A percentile compares a stretch with the other conserved stretches of the same genome.
These are phyloP conservation scores for Trichoderma guizhouense DNA, from an alignment of 2,329 filamentous ascomycete genomes.

Conservation along the genomic window DNA sequence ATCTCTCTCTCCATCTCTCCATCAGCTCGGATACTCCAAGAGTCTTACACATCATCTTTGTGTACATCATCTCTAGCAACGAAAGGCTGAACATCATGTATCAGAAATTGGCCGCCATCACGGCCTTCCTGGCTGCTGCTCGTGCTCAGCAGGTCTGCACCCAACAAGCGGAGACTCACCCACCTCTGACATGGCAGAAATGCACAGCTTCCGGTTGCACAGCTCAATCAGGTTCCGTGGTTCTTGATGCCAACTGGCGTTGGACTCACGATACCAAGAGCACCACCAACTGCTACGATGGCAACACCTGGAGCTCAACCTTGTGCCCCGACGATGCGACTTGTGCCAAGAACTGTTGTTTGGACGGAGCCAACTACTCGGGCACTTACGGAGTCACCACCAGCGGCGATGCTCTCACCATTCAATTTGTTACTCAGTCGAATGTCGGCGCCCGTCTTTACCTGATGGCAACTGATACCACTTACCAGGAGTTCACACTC, in stretches of 20 bases:
- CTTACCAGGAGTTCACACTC: conserved; percentile 64
- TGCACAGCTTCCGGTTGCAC: conserved; percentile 53
- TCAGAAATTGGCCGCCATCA: conserved; percentile 8
- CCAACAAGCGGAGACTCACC: conserved; percentile 48
- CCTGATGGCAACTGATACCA: conserved; percentile 58
- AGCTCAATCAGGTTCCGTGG: conserved; percentile 47
- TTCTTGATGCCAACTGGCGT: conserved; percentile 60
- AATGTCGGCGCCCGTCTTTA: conserved; percentile 59
- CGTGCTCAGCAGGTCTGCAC: conserved; percentile 51
- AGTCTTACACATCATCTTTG: not conserved
- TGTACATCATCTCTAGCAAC: not conserved
- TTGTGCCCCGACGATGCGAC: conserved; percentile 39
- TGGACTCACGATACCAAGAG: conserved; percentile 51
- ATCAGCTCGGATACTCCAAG: not conserved
- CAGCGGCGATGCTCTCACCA: conserved; percentile 48
- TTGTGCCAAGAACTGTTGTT: conserved; percentile 49
- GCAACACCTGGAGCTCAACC: conserved; percentile 46
- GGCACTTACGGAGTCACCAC: conserved; percentile 53
- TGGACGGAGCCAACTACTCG: conserved; percentile 53
- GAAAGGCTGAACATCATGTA: conserved; percentile 10
- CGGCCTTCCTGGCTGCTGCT: conserved; percentile 26
- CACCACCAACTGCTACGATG: conserved; percentile 55
- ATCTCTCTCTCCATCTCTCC: not conserved
- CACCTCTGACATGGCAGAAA: conserved; percentile 49
- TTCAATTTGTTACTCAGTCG: conserved; percentile 56